phyloP scores from a whole-genome alignment of 2,329 filamentous ascomycete species.

The Monilinia aucupariae region DNA sequence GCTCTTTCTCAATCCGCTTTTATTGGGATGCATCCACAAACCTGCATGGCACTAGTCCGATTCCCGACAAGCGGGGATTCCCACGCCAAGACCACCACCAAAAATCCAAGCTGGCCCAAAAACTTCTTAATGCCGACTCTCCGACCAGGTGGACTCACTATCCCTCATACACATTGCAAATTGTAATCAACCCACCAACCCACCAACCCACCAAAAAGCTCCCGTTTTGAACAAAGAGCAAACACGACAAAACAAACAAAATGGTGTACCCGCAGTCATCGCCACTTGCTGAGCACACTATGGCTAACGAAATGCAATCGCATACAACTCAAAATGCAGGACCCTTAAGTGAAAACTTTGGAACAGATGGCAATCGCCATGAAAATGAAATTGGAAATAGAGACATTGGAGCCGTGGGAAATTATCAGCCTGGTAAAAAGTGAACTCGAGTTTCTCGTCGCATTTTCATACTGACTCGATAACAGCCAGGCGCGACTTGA shows the following conservation, averaged over 20 bases:
- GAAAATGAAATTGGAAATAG: constrained; percentile 16
- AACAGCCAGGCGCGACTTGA: constrained; percentile 19
- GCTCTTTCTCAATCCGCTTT: neutral
- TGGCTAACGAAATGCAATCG: constrained; percentile 5
- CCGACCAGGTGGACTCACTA: no score
- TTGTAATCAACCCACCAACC: constrained; percentile 11
- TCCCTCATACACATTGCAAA: no score
- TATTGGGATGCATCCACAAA: neutral
- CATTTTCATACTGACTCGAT: constrained; percentile 21
- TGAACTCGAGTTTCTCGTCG: constrained; percentile 4
- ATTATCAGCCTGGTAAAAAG: constrained; percentile 7
- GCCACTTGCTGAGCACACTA: neutral
- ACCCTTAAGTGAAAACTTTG: neutral
- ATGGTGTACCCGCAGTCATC: constrained; percentile 1
- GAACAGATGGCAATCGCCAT: constrained; percentile 12
- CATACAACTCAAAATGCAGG: constrained; percentile 4
- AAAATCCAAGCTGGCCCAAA: no score
- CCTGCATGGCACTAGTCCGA: neutral
- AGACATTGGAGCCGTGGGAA: constrained; percentile 20
- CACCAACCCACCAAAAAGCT: constrained; percentile 7
- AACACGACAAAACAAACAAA: constrained; percentile 6
- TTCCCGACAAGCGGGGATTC: neutral
- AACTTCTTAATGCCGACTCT: neutral
- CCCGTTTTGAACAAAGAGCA: constrained; percentile 15
- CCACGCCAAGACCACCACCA: neutral